Conservation (phyloP, 1,139 yeast species). For the Saccharomyces hybrid region DNA sequence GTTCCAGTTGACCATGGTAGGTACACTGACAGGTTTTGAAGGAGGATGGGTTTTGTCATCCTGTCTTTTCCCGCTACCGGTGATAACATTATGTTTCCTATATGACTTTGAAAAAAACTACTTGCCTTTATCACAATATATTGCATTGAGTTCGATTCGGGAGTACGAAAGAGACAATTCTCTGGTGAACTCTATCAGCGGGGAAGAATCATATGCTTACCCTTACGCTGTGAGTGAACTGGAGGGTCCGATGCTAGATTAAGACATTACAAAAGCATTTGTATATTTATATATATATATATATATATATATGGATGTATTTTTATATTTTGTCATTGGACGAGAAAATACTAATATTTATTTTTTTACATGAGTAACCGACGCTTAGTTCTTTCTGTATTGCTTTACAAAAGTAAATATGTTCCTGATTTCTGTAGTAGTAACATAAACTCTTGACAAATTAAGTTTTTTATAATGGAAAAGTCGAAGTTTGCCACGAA, state of each 20-base stretch:
- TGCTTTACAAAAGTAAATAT: background rate
- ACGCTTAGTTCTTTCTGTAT: background rate
- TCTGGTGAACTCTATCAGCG: conserved; percentile 36
- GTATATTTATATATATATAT: background rate
- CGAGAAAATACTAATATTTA: background rate
- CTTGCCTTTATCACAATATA: conserved; percentile 71
- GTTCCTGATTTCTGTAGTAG: conserved; percentile 1
- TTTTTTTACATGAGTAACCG: background rate
- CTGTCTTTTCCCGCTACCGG: conserved; percentile 65
- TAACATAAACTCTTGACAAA: conserved; percentile 7
- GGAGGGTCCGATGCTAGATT: conserved; percentile 57
- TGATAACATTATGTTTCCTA: conserved; percentile 55
- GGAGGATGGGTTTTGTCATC: conserved; percentile 71
- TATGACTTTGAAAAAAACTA: conserved; percentile 80
- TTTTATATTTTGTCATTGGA: background rate
- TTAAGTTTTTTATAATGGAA: conserved; percentile 1
- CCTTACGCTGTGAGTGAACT: conserved; percentile 61
- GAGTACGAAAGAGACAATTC: conserved; percentile 31
- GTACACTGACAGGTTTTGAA: conserved; percentile 69
- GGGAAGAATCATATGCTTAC: conserved; percentile 62
- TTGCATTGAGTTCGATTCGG: conserved; percentile 67
- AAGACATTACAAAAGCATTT: background rate
- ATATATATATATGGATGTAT: background rate
- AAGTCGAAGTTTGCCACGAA: conserved; percentile 1
- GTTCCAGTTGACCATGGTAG: conserved; percentile 88